Base-by-base conservation (phyloP, 1,284 basidiomycete species). In the Exobasidium cylindrosporum region DNA sequence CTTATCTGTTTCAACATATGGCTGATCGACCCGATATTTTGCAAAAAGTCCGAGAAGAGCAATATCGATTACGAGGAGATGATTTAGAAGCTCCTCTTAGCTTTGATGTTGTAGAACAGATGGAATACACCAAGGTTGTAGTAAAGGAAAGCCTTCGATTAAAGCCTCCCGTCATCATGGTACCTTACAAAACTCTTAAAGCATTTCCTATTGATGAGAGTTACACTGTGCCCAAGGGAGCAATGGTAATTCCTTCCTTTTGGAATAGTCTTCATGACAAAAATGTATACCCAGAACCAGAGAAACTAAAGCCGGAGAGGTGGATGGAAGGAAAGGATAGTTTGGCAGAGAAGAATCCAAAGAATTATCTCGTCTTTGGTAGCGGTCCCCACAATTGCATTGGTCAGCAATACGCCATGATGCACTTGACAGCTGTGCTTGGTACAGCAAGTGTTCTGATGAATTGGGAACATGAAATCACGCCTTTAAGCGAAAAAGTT, bases 211-310 rank as follows among this genome's bases (percentile, higher is more conserved):
- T 98, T 82, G 84, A 88, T 55, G 83, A 87, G 23, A 86, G 90
- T 76, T 98, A 98, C 84, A 95, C 89, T 17, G 94, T 93, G 0
- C 95, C 96, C 44, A 87, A 86, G 61, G 87, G 87, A 70, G 89
- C 89, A 78, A 97, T 98, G 91, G 86, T 97, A 75, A 97, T 98
- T 72, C 95, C 95, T 1, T 91, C 91, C n/a, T 91, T 97, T 83
- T 98, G 90, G 81, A 82, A 82, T 72, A 92, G 93, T 10, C 84
- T 97, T 52, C 94, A 97, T 81, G 95, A 98, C 81, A 86, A 89
- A 21, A 83, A 84, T 50, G 87, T 93, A 60, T 98, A 90, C 84
- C 90, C 92, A 35, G 85, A 93, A 59, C 92, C 95, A 2, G 90
- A 94, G 44, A 81, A 83, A 64, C 88, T 97, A 81, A 72, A 83